Conservation (phyloP, 2,329 filamentous ascomycete species). For the Pseudogymnoascus sp. region DNA sequence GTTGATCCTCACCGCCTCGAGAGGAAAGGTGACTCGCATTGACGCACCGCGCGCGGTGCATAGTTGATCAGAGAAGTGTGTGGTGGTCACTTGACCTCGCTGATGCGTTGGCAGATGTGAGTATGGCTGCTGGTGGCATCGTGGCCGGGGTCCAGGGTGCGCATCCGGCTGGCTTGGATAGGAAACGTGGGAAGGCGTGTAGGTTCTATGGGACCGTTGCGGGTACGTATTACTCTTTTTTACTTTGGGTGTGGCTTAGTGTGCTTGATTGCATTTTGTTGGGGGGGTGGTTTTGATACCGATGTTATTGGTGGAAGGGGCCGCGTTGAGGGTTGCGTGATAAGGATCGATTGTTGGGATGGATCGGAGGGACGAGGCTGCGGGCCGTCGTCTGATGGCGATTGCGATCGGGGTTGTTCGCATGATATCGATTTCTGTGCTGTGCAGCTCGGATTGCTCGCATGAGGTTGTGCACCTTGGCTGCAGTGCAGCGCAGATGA, state of each 20-base stretch:
- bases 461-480: slow-evolving; percentile 17
- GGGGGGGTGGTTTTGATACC: background rate
- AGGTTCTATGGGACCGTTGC: slow-evolving; percentile 6
- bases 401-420: slow-evolving; percentile 8
- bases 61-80: background rate
- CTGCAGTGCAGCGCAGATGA: background rate
- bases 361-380: background rate
- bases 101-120: slow-evolving; percentile 4
- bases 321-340: background rate
- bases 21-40: background rate
- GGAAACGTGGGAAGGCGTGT: slow-evolving; percentile 1
- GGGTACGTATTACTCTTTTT: background rate
- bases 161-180: background rate
- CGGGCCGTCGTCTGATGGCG: background rate
- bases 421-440: slow-evolving; percentile 4
- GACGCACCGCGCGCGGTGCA: background rate
- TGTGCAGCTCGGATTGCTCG: slow-evolving; percentile 17
- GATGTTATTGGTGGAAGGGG: background rate
- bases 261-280: slow-evolving; percentile 1
- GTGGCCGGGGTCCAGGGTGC: background rate
- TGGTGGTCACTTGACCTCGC: background rate
- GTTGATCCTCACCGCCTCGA: slow-evolving; percentile 3
- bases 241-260: background rate
- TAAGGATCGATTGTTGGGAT: background rate
- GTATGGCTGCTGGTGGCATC: background rate